Evolutionary conservation across 2,329 filamentous ascomycete species (phyloP), one percentile per base, ranked within the genome.

Genomic region (Teratosphaeriaceae sp.): DNA sequence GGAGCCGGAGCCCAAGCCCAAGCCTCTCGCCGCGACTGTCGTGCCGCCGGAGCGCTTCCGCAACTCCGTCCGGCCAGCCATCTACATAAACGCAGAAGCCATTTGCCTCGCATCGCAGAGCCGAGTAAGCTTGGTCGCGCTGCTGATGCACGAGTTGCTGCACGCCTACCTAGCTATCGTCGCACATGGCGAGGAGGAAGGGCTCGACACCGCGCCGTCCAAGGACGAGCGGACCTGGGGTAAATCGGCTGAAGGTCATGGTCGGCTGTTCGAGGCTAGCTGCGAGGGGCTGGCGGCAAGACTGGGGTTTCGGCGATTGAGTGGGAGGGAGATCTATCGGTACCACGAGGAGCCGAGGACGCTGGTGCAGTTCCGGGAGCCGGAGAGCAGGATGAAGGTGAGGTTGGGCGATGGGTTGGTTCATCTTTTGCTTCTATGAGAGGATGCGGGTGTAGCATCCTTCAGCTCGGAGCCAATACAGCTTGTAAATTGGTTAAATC

Each of bases 81-180:
- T 40, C 23, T 40, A 40, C 26, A 23, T 40, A 16, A 40, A 24
- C 23, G 38, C 38, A n/a, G 38, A 40, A 30, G 26, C 23, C 3
- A 40, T 40, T 3, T 40, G 38, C 26, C 19, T 19, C 18, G 38
- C 38, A 3, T 29, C 38, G 3, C 23, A 30, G 8, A 40, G 38
- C 38, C 23, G 23, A 20, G 38, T 40, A 5, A 23, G 20, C 16
- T 24, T 26, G 7, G n/a, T 40, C 26, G 38, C 38, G 11, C 26
- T 40, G 5, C 26, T 41, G 7, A 23, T 41, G 7, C 39, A 41
- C 29, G 39, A 41, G 18, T 33, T 41, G 39, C 39, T 41, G 29
- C 39, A 41, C 21, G 39, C 29, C 13, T 41, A 41, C 21, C 39
- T 41, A 12, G 39, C 23, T 19, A 31, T 40, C 38, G 6, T 40